Conservation (phyloP, 176 grass and related monocot genomes). For the Rhynchospora breviuscula region DNA sequence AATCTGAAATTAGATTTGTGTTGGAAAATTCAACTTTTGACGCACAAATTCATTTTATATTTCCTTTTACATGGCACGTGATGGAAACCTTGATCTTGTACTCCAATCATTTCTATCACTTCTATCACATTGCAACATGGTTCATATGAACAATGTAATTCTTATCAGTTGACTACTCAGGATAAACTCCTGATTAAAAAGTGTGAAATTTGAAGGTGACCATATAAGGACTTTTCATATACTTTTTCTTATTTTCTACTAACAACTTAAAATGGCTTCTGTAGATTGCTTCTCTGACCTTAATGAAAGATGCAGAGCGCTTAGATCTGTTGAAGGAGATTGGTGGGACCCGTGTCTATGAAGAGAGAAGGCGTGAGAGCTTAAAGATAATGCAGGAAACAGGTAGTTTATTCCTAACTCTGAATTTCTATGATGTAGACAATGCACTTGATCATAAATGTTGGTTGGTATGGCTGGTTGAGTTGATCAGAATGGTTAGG, state of each 20-base stretch:
- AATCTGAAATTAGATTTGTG: background rate
- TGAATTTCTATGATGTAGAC: background rate
- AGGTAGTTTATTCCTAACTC: constrained; percentile 24
- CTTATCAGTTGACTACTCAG: background rate
- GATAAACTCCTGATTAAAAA: background rate
- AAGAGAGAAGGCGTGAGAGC: constrained; percentile 87
- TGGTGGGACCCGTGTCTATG: constrained; percentile 92
- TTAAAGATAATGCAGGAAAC: constrained; percentile 99
- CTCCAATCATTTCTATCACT: no score
- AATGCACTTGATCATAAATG: background rate
- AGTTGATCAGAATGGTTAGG: background rate
- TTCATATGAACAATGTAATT: background rate
- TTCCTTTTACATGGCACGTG: background rate
- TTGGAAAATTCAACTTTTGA: background rate
- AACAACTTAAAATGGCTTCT: constrained; percentile 25
- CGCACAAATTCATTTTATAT: background rate
- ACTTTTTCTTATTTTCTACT: constrained; percentile 7
- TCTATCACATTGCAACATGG: background rate
- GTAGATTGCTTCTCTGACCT: constrained; percentile 90
- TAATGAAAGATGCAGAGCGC: constrained; percentile 98
- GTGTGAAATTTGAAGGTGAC: background rate
- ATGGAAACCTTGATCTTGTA: background rate
- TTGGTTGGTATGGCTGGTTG: background rate
- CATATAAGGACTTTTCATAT: background rate
- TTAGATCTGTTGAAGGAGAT: constrained; percentile 99